phyloP scores from a whole-genome alignment of 2,329 filamentous ascomycete species.

The Pyrenochaeta sp. region DNA sequence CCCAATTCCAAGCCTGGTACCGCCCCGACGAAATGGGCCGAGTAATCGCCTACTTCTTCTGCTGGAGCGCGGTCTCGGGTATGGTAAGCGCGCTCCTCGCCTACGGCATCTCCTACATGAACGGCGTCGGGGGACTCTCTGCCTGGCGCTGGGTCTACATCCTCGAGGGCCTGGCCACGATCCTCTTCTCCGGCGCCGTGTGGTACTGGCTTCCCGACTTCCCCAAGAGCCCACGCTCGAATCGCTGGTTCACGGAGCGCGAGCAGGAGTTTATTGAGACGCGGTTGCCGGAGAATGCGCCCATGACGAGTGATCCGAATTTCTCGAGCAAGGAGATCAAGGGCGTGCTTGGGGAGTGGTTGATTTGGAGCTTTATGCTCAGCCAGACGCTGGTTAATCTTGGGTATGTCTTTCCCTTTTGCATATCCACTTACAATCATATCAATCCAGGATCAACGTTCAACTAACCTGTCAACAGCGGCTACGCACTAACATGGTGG shows the following conservation, averaged over 20 bases:
- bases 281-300: conserved; percentile 50
- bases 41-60: conserved; percentile 46
- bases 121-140: conserved; percentile 22
- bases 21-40: conserved; percentile 49
- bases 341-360: conserved; percentile 42
- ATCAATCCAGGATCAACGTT: too few species aligned
- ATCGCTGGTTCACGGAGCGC: conserved; percentile 47
- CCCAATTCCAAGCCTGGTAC: conserved; percentile 48
- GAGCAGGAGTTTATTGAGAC: conserved; percentile 53
- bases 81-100: conserved; percentile 41
- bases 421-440: background rate
- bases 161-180: conserved; percentile 54
- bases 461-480: too few species aligned
- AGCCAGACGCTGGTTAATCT: conserved; percentile 51
- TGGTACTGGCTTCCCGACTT: conserved; percentile 55
- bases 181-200: conserved; percentile 50
- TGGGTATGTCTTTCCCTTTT: conserved; percentile 20
- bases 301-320: conserved; percentile 45
- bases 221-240: conserved; percentile 50
- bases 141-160: conserved; percentile 51
- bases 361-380: conserved; percentile 49
- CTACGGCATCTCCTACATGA: conserved; percentile 29
- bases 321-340: conserved; percentile 49
- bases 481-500: conserved; percentile 54
- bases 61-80: conserved; percentile 41